These are phyloP conservation scores for Apiotrichum porosum DNA, from an alignment of 1,284 basidiomycete genomes.

Conservation along the genomic window DNA sequence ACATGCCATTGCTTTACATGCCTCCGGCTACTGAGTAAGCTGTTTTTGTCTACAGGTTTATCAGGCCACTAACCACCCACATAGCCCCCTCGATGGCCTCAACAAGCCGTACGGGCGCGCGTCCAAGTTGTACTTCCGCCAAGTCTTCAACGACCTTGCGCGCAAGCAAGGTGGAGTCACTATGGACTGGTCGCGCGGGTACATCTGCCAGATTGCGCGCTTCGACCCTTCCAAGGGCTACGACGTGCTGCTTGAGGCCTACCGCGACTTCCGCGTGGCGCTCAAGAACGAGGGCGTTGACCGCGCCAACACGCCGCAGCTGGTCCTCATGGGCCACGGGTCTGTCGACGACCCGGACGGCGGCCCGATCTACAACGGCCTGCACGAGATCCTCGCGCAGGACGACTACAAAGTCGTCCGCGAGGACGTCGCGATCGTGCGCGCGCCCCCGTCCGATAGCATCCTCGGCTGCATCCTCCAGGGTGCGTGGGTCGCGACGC, in stretches of 20 bases:
- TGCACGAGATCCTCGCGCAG: constrained; percentile 53
- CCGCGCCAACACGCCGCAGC: constrained; percentile 56
- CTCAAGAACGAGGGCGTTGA: constrained; percentile 48
- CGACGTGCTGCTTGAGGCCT: constrained; percentile 58
- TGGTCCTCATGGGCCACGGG: constrained; percentile 80
- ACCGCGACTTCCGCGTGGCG: constrained; percentile 66
- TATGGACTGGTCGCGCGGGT: constrained; percentile 71
- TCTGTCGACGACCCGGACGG: constrained; percentile 59
- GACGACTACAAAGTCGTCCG: constrained; percentile 31
- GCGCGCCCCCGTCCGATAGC: constrained; percentile 41
- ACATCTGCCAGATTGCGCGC: constrained; percentile 76
- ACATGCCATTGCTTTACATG: constrained; percentile 45
- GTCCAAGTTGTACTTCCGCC: constrained; percentile 35
- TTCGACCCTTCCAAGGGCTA: constrained; percentile 69
- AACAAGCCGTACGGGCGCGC: constrained; percentile 58
- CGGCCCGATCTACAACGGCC: constrained; percentile 71
- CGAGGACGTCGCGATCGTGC: constrained; percentile 40
- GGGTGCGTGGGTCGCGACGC: constrained; percentile 42
- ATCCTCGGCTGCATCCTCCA: constrained; percentile 45
- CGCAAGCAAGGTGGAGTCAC: constrained; percentile 50
- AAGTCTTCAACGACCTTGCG: constrained; percentile 37
- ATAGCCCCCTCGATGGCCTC: constrained; percentile 71
- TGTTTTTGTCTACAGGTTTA: not conserved
- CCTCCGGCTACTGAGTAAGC: constrained; percentile 43
- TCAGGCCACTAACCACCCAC: not conserved